A percentile compares a stretch with the other conserved stretches of the same genome.
These are phyloP conservation scores for Neonectria ditissima DNA, from an alignment of 2,329 filamentous ascomycete genomes.

Conservation along the genomic window DNA sequence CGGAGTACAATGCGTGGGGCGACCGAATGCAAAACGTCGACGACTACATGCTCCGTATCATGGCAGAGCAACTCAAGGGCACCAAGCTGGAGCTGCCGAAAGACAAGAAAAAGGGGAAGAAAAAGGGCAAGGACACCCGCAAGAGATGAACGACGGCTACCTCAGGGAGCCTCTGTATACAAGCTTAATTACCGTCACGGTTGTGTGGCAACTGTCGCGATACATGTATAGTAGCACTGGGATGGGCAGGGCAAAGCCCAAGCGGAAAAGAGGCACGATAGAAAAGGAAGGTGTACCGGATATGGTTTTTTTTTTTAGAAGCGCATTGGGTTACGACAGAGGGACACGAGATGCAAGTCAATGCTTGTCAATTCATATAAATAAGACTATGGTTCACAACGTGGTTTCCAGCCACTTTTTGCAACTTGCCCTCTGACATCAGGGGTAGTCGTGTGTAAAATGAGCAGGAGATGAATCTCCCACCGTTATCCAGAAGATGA, in stretches of 20 bases:
- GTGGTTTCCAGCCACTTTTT: constrained; percentile 31
- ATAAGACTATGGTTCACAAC: constrained; percentile 32
- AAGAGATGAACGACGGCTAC: constrained; percentile 53
- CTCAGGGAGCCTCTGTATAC: constrained; percentile 24
- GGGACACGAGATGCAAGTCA: constrained; percentile 5
- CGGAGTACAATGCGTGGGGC: constrained; percentile 71
- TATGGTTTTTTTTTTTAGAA: constrained; percentile 24
- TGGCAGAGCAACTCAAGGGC: constrained; percentile 71
- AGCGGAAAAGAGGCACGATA: constrained; percentile 18
- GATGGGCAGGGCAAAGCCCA: constrained; percentile 7
- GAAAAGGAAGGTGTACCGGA: constrained; percentile 19
- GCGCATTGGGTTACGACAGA: constrained; percentile 13
- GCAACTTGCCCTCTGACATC: constrained; percentile 24
- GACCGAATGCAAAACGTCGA: constrained; percentile 72
- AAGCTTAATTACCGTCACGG: constrained; percentile 22
- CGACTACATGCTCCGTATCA: constrained; percentile 78
- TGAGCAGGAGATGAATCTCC: constrained; percentile 34
- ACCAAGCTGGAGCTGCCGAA: constrained; percentile 72
- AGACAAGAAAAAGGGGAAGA: constrained; percentile 73
- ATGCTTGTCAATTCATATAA: constrained; percentile 27
- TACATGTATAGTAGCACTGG: constrained; percentile 27
- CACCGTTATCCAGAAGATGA: constrained; percentile 39
- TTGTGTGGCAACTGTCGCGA: constrained; percentile 12
- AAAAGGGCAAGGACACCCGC: constrained; percentile 68
- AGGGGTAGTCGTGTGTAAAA: constrained; percentile 31